A percentile compares a stretch with the other conserved stretches of the same genome.
Conservation (phyloP, 768 basidiomycete genomes). For the Boletus barrowsii region DNA sequence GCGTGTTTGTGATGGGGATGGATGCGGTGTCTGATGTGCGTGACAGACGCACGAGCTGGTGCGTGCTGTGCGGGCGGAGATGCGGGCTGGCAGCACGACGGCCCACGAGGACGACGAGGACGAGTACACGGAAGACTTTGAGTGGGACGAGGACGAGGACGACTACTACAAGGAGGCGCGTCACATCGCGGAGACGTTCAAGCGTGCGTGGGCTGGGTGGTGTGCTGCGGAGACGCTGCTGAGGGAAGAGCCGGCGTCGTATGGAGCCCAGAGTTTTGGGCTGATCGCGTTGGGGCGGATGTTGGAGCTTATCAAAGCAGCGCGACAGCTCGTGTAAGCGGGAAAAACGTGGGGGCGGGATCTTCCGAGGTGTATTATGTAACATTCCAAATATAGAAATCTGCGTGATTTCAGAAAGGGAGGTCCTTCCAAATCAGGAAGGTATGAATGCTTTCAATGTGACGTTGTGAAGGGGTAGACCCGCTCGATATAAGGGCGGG, state of each 20-base stretch:
- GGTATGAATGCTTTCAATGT: constrained; percentile 19
- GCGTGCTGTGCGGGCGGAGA: constrained; percentile 35
- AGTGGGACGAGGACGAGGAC: constrained; percentile 28
- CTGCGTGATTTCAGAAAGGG: constrained; percentile 32
- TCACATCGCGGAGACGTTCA: constrained; percentile 30
- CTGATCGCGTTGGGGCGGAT: constrained; percentile 42
- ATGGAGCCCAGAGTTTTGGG: constrained; percentile 46
- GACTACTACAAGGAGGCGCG: constrained; percentile 29
- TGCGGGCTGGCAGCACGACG: constrained; percentile 16
- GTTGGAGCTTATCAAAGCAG: constrained; percentile 38
- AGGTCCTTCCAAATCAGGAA: constrained; percentile 10
- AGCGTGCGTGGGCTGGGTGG: constrained; percentile 47
- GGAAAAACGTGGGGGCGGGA: constrained; percentile 23
- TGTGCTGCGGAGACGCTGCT: constrained; percentile 33
- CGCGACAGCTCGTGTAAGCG: not conserved
- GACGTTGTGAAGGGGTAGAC: constrained; percentile 21
- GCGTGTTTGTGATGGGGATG: constrained; percentile 1
- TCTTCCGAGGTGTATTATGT: constrained; percentile 14
- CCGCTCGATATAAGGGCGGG: constrained; percentile 26
- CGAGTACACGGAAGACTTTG: constrained; percentile 22
- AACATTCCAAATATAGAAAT: constrained; percentile 9
- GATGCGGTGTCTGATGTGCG: constrained; percentile 1
- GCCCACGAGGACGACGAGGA: constrained; percentile 24
- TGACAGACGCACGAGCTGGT: constrained; percentile 39
- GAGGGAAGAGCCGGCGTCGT: constrained; percentile 23